Evolutionary conservation across 2,329 filamentous ascomycete species (phyloP).

Genomic region (Curvularia hawaiiensis): DNA sequence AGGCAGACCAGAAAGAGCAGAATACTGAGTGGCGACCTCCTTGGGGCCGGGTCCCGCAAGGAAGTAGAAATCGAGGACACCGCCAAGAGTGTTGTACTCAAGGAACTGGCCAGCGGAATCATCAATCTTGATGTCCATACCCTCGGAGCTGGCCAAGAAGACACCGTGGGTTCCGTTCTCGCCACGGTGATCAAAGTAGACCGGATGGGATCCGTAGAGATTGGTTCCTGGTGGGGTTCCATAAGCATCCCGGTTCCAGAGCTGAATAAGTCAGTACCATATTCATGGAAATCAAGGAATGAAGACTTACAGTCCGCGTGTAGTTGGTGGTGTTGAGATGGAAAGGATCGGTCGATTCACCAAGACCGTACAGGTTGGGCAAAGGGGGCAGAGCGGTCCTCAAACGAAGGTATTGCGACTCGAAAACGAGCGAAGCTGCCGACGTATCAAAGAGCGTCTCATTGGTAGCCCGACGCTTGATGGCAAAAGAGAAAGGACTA

Average conservation of each 20-base stretch:
- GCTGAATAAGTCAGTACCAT: conserved; percentile 59
- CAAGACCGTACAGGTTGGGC: conserved; percentile 76
- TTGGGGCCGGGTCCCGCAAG: conserved; percentile 55
- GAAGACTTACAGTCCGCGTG: conserved; percentile 51
- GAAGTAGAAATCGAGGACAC: conserved; percentile 73
- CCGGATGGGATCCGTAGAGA: conserved; percentile 73
- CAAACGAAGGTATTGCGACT: conserved; percentile 75
- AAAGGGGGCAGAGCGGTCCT: conserved; percentile 70
- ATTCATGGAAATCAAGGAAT: conserved; percentile 41
- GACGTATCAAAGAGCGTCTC: conserved; percentile 73
- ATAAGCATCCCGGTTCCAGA: conserved; percentile 74
- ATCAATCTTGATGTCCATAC: conserved; percentile 77
- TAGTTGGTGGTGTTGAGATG: conserved; percentile 71
- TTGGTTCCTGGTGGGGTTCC: conserved; percentile 65
- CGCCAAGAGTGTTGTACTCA: conserved; percentile 79
- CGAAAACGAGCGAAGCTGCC: conserved; percentile 70
- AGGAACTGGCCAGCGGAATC: conserved; percentile 69
- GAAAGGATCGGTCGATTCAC: conserved; percentile 75
- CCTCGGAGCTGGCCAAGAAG: conserved; percentile 41
- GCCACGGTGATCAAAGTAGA: conserved; percentile 76
- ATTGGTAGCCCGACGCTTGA: conserved; percentile 61
- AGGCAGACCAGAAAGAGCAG: conserved; percentile 53
- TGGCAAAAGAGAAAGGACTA: conserved; percentile 70
- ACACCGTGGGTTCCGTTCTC: conserved; percentile 46
- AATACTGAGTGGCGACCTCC: conserved; percentile 55